Base-by-base conservation (phyloP, 768 basidiomycete species). In the Fibroporia radiculosa region DNA sequence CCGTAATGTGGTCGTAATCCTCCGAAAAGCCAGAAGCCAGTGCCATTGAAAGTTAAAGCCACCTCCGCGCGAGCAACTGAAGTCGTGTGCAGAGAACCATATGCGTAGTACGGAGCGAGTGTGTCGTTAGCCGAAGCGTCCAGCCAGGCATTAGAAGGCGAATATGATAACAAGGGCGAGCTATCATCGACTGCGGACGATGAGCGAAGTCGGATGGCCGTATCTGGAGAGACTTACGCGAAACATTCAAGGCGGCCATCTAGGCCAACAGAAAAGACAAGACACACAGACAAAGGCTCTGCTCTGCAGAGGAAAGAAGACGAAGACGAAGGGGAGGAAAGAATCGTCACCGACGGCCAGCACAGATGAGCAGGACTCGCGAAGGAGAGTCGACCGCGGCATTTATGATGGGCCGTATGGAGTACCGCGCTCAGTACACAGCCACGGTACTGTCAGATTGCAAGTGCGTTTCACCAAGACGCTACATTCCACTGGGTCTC, bases 111-210 rank as follows among this genome's bases (percentile, higher is more conserved):
- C 70, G 74, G 50, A 5, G 47, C 38, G 16, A 69, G 57, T 11
- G 67, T 55, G 56, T 74, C 72, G 32, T 63, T 59, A 35, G 48
- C 53, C 13, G 70, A 65, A 11, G 68, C 62, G 57, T 75, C 73
- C 36, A 56, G 56, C 77, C 76, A 79, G 47, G 73, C 72, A 45
- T 65, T 70, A 53, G 59, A 56, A 47, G 76, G 76, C 24, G 61
- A 56, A 53, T 78, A 80, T 46, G 64, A 53, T 56, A 79, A 68
- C 46, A 77, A 63, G 57, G 77, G 74, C 49, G 77, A 77, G 56
- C 67, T 63, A 53, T 79, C 77, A 54, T 78, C 77, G 55, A 74
- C 78, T 80, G 44, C 10, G 16, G n/a, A 24, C 29, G 6, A 22
- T 42, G 4, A 42, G 28, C 29, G 8, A n/a, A 36, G 34, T 31